Evolutionary conservation across 768 basidiomycete genomes (phyloP), one percentile per base, ranked within the genome.

Genomic region (Tremella fuciformis): DNA sequence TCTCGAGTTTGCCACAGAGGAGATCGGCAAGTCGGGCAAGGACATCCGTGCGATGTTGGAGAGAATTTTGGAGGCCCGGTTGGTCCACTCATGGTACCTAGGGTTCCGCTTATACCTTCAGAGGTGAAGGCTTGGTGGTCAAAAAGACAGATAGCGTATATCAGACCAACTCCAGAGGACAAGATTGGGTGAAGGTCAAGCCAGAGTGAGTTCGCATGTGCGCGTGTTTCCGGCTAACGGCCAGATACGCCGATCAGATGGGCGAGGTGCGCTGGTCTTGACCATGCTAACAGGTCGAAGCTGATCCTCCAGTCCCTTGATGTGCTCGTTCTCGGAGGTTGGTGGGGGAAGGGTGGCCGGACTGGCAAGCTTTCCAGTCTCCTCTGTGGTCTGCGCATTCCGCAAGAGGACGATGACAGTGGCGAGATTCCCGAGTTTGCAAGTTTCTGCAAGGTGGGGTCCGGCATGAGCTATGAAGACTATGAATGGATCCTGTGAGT

Each of bases 41-140:
- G 91, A 97, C 71, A 86, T 99, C 11, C 82, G 89, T 50, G 78
- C 80, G 26, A 82, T 82, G 63, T 86, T 99, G 85, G 86, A 92
- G 51, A 82, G 86, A 54, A 81, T 98, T 52, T 86, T 99, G 82
- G 86, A 84, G 25, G 76, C 81, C n/a, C 76, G 77, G 80, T 80
- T 18, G 44, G 78, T 63, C 3, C 3, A 44, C 38, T 16, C 18
- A 16, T 39, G 13, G 16, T 21, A 13, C 25, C 25, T 21, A 39
- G 21, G 29, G 0, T 13, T 6, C 2, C 42, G 40, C 46, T 50
- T 50, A 50, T 42, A 13, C 13, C 9, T 29, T 24, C 18, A 85
- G 90, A 55, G 96, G 96, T 2, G 96, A 98, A 76, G 96, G 96
- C 0, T 79, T 99, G 13, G 88, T 98, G 8, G 82, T 98, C 59